Conservation (phyloP, 345 rosid genomes). For the Salix exigua region DNA sequence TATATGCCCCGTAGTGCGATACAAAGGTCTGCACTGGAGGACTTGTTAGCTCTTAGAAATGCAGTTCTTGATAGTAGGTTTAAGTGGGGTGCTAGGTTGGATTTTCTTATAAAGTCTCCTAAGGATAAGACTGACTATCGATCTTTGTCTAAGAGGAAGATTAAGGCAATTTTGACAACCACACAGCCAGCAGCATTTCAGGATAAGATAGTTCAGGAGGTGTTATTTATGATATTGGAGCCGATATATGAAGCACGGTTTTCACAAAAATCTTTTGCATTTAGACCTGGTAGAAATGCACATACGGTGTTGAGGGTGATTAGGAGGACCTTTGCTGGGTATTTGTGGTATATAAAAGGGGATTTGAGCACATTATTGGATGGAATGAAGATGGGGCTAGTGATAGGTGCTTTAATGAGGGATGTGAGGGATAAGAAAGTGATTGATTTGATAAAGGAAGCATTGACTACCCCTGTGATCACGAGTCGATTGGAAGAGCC, state of each 20-base stretch:
- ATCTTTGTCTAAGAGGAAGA: slow-evolving; percentile 89
- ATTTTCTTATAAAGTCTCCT: slow-evolving; percentile 81
- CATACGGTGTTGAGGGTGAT: slow-evolving; percentile 87
- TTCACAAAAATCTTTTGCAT: slow-evolving; percentile 81
- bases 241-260: slow-evolving; percentile 81
- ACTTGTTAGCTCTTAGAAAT: slow-evolving; percentile 71
- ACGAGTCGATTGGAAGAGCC: slow-evolving; percentile 49
- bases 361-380: slow-evolving; percentile 86
- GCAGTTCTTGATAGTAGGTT: slow-evolving; percentile 92
- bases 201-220: slow-evolving; percentile 94
- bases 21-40: slow-evolving; percentile 73
- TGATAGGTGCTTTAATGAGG: slow-evolving; percentile 82
- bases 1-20: slow-evolving; percentile 83
- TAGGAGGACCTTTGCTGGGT: slow-evolving; percentile 83
- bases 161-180: slow-evolving; percentile 76
- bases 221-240: slow-evolving; percentile 77
- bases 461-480: slow-evolving; percentile 76
- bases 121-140: slow-evolving; percentile 81
- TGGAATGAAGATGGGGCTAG: slow-evolving; percentile 84
- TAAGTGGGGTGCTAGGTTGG: slow-evolving; percentile 92
- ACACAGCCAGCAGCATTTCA: slow-evolving; percentile 89
- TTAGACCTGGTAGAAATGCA: slow-evolving; percentile 85
- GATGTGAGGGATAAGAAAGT: slow-evolving; percentile 95
- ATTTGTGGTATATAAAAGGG: slow-evolving; percentile 89
- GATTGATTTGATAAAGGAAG: slow-evolving; percentile 75